phyloP scores from a whole-genome alignment of 2,329 filamentous ascomycete species.

The Pyrenophora tritici-repentis region DNA sequence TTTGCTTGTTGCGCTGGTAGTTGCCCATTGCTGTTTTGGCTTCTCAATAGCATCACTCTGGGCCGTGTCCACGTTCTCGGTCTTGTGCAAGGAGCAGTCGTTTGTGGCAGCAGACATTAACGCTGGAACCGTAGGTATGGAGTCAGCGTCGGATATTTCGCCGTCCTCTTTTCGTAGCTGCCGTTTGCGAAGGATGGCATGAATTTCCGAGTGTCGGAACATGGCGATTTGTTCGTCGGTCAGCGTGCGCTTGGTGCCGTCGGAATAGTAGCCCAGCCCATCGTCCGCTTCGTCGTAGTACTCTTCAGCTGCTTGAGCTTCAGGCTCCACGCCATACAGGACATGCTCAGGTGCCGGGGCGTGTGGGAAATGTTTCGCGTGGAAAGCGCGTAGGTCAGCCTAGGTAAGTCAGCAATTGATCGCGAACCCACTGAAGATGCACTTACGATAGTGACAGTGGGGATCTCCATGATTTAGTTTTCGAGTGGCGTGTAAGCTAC shows the following conservation, averaged over 20 bases:
- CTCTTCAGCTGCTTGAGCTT: conserved; percentile 31
- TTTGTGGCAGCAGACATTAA: background rate
- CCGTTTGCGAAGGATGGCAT: conserved; percentile 62
- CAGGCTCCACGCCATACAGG: conserved; percentile 36
- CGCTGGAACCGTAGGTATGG: background rate
- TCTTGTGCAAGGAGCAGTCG: background rate
- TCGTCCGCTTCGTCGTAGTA: conserved; percentile 60
- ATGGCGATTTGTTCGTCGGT: conserved; percentile 91
- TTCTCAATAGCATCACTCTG: conserved; percentile 22
- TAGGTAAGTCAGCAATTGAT: conserved; percentile 30
- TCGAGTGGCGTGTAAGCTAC: background rate
- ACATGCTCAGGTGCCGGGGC: conserved; percentile 42
- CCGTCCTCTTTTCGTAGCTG: conserved; percentile 29
- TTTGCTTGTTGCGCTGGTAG: conserved; percentile 31
- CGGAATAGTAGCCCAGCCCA: conserved; percentile 79
- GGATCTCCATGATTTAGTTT: conserved; percentile 29
- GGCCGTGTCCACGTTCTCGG: conserved; percentile 15
- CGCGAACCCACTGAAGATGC: background rate
- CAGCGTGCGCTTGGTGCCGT: conserved; percentile 85
- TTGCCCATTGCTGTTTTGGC: conserved; percentile 35
- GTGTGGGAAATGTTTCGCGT: conserved; percentile 51
- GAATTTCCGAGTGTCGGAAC: conserved; percentile 86
- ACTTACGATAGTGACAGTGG: conserved; percentile 42
- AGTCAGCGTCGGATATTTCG: conserved; percentile 18
- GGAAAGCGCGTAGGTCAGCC: conserved; percentile 53